A percentile compares a stretch with the other conserved stretches of the same genome.
phyloP scores from a whole-genome alignment of 805 yeast species.

The Cyberlindnera maritima region DNA sequence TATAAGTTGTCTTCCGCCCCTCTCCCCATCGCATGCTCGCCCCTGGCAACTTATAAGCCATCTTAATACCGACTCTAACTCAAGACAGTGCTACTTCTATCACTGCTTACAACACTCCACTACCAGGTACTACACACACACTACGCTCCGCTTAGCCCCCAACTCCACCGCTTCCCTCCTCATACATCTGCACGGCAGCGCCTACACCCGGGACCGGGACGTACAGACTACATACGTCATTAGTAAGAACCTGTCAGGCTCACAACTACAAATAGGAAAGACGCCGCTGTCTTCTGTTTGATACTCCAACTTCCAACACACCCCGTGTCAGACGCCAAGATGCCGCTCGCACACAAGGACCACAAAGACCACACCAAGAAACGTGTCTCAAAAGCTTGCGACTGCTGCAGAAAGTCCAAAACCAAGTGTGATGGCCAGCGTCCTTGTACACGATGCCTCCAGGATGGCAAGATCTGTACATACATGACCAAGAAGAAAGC shows the following conservation, averaged over 20 bases:
- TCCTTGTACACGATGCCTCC: slow-evolving; percentile 49
- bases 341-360: slow-evolving; percentile 10
- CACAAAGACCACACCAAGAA: slow-evolving; percentile 15
- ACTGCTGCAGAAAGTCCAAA: slow-evolving; percentile 43
- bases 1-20: not conserved
- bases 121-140: too few relatives aligned
- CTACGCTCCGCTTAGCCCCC: too few relatives aligned
- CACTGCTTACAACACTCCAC: too few relatives aligned
- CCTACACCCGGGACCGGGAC: not conserved
- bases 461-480: slow-evolving; percentile 55
- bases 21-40: not conserved
- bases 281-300: not conserved
- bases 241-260: not conserved
- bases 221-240: too few relatives aligned
- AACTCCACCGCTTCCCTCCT: not conserved
- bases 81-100: too few relatives aligned
- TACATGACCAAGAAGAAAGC: slow-evolving; percentile 52
- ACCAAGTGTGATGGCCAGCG: slow-evolving; percentile 46
- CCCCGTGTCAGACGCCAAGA: not conserved
- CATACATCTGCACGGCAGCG: not conserved
- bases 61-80: too few relatives aligned
- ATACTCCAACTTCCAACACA: not conserved
- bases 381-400: slow-evolving; percentile 39
- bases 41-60: not conserved
- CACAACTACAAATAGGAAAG: not conserved